phyloP scores from a whole-genome alignment of 331 rosid genomes.

The Erythrophleum ivorense region DNA sequence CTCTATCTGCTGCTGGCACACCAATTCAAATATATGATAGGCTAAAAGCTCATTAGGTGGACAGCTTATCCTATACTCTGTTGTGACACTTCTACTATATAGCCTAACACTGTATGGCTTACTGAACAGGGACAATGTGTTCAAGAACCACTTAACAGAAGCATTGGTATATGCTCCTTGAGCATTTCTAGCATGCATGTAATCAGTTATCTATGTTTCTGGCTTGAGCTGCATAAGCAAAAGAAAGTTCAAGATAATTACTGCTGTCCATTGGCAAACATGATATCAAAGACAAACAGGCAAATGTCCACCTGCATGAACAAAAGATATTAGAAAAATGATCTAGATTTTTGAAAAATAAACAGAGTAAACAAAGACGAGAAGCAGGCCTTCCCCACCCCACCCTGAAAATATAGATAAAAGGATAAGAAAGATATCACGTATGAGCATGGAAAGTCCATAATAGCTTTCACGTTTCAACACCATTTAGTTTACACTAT shows the following conservation, averaged over 20 bases:
- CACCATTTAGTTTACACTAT: neutral
- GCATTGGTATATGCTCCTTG: slow-evolving; percentile 21
- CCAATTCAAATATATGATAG: slow-evolving; percentile 25
- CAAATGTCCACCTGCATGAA: slow-evolving; percentile 85
- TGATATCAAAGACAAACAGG: slow-evolving; percentile 83
- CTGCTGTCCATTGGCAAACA: slow-evolving; percentile 87
- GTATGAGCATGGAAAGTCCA: neutral
- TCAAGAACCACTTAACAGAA: slow-evolving; percentile 32
- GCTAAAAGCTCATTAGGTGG: slow-evolving; percentile 12
- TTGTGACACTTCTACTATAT: slow-evolving; percentile 7
- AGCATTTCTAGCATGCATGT: slow-evolving; percentile 37
- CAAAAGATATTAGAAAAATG: slow-evolving; percentile 40
- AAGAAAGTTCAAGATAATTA: slow-evolving; percentile 52
- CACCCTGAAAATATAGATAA: neutral
- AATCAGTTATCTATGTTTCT: slow-evolving; percentile 3
- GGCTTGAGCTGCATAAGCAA: neutral
- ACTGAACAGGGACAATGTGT: slow-evolving; percentile 28
- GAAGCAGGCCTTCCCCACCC: neutral
- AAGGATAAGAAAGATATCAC: neutral
- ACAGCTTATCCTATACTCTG: slow-evolving; percentile 27
- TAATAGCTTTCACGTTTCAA: neutral
- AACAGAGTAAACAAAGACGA: slow-evolving; percentile 19
- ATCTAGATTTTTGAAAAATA: slow-evolving; percentile 36
- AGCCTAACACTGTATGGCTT: slow-evolving; percentile 9
- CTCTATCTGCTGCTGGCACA: neutral